Conservation (phyloP, 108 stramenopile genomes). For the Cylindrotheca closterium region DNA sequence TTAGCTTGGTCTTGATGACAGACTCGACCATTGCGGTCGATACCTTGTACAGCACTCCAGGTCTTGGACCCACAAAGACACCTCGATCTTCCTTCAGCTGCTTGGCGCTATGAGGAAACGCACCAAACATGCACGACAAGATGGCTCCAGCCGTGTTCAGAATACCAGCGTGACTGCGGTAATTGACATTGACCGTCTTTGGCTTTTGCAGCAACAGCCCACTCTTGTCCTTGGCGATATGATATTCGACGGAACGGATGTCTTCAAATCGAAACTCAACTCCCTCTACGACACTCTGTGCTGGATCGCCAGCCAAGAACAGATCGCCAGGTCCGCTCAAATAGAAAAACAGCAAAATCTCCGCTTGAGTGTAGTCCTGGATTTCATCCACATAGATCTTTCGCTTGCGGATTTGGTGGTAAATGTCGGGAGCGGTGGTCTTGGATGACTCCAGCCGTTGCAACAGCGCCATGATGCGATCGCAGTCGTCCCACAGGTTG, state of each 20-base stretch:
- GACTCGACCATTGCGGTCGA: no score
- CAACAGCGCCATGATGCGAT: conserved; percentile 31
- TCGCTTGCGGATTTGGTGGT: no score
- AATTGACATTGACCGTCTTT: conserved; percentile 47
- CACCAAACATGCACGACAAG: conserved; percentile 31
- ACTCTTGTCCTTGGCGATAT: conserved; percentile 21
- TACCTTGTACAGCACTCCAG: conserved; percentile 38
- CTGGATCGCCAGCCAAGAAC: conserved; percentile 58
- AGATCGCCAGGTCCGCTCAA: conserved; percentile 41
- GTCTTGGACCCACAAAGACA: conserved; percentile 49
- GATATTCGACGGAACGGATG: conserved; percentile 39
- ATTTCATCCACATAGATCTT: conserved; percentile 51
- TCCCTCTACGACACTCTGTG: conserved; percentile 57
- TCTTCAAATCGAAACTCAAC: conserved; percentile 69
- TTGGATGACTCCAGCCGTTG: no score
- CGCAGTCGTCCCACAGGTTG: conserved; percentile 52
- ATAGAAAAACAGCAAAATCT: conserved; percentile 51
- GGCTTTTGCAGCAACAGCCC: conserved; percentile 44
- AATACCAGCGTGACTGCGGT: conserved; percentile 53
- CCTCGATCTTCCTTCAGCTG: conserved; percentile 45
- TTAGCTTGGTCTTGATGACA: no score
- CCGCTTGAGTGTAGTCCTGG: conserved; percentile 58
- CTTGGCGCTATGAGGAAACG: conserved; percentile 43
- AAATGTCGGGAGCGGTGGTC: no score
- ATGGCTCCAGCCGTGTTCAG: conserved; percentile 43